These are phyloP conservation scores for Candida pseudofarinosa DNA, from an alignment of 805 yeast genomes.

Conservation along the genomic window DNA sequence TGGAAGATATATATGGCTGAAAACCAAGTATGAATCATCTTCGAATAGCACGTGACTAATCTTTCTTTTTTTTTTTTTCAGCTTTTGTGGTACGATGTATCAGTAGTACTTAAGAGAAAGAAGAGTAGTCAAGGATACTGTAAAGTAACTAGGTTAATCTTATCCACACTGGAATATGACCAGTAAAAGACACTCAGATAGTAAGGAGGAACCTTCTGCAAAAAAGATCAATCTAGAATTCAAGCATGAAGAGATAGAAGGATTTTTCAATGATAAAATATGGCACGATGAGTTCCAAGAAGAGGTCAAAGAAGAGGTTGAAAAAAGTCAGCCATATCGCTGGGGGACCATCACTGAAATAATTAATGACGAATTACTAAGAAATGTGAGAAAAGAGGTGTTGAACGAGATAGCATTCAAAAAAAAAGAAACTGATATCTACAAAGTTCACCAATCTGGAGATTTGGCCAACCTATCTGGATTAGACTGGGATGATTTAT, in stretches of 20 bases:
- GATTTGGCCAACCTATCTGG: constrained; percentile 92
- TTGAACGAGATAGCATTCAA: constrained; percentile 83
- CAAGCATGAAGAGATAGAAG: constrained; percentile 30
- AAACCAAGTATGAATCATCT: background rate
- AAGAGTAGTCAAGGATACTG: too few species aligned
- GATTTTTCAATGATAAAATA: constrained; percentile 45
- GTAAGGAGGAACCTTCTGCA: background rate
- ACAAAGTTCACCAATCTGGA: constrained; percentile 85
- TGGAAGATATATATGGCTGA: background rate
- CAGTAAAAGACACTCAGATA: background rate
- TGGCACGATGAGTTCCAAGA: constrained; percentile 42
- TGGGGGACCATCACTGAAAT: constrained; percentile 84
- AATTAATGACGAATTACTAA: constrained; percentile 69
- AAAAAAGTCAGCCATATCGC: constrained; percentile 68
- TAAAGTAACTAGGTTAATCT: too few species aligned
- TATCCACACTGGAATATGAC: too few species aligned
- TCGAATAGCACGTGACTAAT: background rate
- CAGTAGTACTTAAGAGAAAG: too few species aligned
- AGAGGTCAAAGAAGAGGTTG: constrained; percentile 40
- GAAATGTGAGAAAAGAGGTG: constrained; percentile 82
- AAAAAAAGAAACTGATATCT: constrained; percentile 93
- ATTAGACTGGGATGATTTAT: constrained; percentile 67
- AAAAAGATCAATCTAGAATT: constrained; percentile 1
- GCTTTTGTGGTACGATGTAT: background rate
- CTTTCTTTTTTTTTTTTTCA: too few species aligned